These are phyloP conservation scores for Lodderomyces parapsilosis DNA, from an alignment of 1,139 yeast genomes.

Conservation along the genomic window DNA sequence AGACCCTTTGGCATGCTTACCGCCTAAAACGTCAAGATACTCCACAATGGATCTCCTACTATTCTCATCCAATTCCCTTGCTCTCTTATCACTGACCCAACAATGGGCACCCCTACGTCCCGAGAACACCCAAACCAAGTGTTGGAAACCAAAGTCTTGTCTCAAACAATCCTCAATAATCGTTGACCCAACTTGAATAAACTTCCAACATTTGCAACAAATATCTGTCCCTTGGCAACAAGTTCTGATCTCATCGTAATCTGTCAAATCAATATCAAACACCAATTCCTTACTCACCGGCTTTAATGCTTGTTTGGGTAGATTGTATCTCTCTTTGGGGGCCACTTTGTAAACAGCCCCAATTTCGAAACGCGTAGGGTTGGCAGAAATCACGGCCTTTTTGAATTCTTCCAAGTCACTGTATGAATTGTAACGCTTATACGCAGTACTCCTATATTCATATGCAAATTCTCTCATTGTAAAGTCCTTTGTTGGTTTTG, in stretches of 20 bases:
- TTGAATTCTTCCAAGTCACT: constrained; percentile 69
- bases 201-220: constrained; percentile 91
- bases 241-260: constrained; percentile 90
- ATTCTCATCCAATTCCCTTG: constrained; percentile 69
- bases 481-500: constrained; percentile 66
- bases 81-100: constrained; percentile 90
- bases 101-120: constrained; percentile 99
- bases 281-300: constrained; percentile 86
- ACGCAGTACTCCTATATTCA: constrained; percentile 81
- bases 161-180: constrained; percentile 69
- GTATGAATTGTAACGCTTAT: constrained; percentile 85
- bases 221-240: constrained; percentile 87
- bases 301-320: constrained; percentile 78
- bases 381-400: constrained; percentile 63
- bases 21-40: constrained; percentile 74
- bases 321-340: constrained; percentile 77
- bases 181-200: constrained; percentile 82
- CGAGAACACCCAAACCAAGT: constrained; percentile 91
- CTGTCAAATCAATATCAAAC: constrained; percentile 96
- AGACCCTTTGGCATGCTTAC: constrained; percentile 38
- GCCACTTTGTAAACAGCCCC: constrained; percentile 90
- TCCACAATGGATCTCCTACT: constrained; percentile 78
- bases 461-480: constrained; percentile 92
- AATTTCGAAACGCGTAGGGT: constrained; percentile 90
- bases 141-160: constrained; percentile 87